Evolutionary conservation across 2,329 filamentous ascomycete species (phyloP), one percentile per base, ranked within the genome.

Genomic region (Fusarium burgessii): DNA sequence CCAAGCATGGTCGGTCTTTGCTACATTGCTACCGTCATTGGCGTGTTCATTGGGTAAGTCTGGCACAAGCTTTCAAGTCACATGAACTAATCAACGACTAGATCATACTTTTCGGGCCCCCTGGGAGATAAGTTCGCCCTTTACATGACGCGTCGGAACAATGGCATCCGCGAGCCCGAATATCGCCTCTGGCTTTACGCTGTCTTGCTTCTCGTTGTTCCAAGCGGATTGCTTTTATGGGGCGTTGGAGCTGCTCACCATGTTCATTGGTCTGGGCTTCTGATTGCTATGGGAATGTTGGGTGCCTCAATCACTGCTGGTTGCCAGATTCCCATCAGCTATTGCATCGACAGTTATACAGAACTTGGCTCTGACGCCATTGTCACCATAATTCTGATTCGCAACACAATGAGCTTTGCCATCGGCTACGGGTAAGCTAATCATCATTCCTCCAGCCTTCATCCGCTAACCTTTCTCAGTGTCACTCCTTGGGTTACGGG

Each of bases 381-480:
- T 18, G 36, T 54, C 2, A 42, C 56, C 1, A 20, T 55, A 1
- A 58, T 58, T 11, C 7, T 54, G 5, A 54, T 58, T 18, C 47
- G 56, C 6, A 58, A 36, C 18, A 54, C 47, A 0, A 42, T 42
- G 56, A 55, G 56, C 7, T 58, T 54, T 13, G 46, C 46, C 4
- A 25, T 54, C 0, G 20, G 46, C 3, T 42, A 58, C 1, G 36
- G 56, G 56, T 58, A 27, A 2, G 56, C 18, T 8, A 15, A 1
- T 6, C 13, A 12, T 10, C 2, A 3, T 23, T 5, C 0, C 4
- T 5, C 8, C 3, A 7, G 4, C 3, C 27, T 25, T 14, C 18
- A 2, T 35, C 15, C 5, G 52, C 27, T 58, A 0, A 54, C 5
- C 5, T 20, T 5, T 17, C 18, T 7, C 27, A 58, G 46, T 20